These are phyloP conservation scores for Eimeria sp. DNA, from an alignment of 169 alveolate genomes.

Conservation along the genomic window DNA sequence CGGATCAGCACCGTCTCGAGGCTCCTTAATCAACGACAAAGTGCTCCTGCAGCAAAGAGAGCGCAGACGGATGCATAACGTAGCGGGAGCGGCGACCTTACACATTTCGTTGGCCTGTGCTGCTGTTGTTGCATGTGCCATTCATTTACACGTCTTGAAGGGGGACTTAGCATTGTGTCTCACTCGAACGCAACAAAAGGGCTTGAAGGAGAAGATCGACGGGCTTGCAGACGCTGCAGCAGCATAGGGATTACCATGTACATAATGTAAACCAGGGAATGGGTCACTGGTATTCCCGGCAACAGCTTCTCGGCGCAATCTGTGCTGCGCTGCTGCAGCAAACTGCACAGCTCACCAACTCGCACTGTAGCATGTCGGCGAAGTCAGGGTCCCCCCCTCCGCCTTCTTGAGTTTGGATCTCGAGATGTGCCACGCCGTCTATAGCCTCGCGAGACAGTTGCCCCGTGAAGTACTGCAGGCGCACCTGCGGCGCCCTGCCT, in stretches of 20 bases:
- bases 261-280: background rate
- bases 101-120: background rate
- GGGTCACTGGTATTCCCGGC: background rate
- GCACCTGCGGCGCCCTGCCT: slow-evolving; percentile 36
- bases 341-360: slow-evolving; percentile 35
- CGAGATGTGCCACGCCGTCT: slow-evolving; percentile 76
- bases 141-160: background rate
- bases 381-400: slow-evolving; percentile 56
- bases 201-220: slow-evolving; percentile 47
- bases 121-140: background rate
- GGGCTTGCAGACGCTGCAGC: slow-evolving; percentile 67
- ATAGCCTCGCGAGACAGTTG: slow-evolving; percentile 68
- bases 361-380: slow-evolving; percentile 70
- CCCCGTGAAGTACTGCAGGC: slow-evolving; percentile 75
- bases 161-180: slow-evolving; percentile 8
- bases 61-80: background rate
- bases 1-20: slow-evolving; percentile 51
- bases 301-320: background rate
- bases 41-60: slow-evolving; percentile 60
- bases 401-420: slow-evolving; percentile 21
- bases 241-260: background rate
- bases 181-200: slow-evolving; percentile 53
- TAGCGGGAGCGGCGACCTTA: background rate
- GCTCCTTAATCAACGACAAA: slow-evolving; percentile 52
- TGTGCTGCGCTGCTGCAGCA: slow-evolving; percentile 36